These are phyloP conservation scores for Phytophthora vignae DNA, from an alignment of 352 stramenopile species.

Conservation along the genomic window DNA sequence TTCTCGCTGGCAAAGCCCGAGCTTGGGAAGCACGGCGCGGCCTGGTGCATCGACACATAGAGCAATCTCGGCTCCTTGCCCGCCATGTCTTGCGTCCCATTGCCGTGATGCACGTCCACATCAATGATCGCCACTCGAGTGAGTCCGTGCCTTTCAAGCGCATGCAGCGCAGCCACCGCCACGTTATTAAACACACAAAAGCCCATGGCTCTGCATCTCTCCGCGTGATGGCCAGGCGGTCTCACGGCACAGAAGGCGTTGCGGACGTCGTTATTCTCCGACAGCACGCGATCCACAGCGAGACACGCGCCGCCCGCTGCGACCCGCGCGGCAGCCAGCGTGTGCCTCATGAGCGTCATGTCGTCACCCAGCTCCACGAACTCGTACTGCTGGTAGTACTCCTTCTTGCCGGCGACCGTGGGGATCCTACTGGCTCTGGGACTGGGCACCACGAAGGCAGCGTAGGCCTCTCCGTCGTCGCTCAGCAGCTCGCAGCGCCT, in stretches of 20 bases:
- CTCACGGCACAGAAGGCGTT: conserved; percentile 92
- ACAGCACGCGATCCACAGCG: conserved; percentile 67
- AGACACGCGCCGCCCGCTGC: conserved; percentile 86
- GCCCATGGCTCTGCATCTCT: conserved; percentile 59
- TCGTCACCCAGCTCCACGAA: conserved; percentile 76
- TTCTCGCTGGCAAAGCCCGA: conserved; percentile 51
- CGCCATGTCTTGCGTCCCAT: conserved; percentile 74
- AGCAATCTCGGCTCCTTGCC: conserved; percentile 42
- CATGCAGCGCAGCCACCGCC: conserved; percentile 93
- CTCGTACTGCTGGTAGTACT: conserved; percentile 71
- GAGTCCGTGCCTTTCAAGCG: conserved; percentile 71
- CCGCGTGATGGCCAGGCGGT: conserved; percentile 69
- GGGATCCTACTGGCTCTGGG: conserved; percentile 23
- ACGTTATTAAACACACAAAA: conserved; percentile 99
- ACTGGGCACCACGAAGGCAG: conserved; percentile 15
- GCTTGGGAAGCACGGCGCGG: conserved; percentile 52
- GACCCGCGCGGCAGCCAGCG: conserved; percentile 61
- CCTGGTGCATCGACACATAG: conserved; percentile 68
- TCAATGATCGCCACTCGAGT: conserved; percentile 70
- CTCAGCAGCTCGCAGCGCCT: conserved; percentile 11
- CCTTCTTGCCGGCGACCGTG: conserved; percentile 42
- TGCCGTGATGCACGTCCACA: conserved; percentile 90
- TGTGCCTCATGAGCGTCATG: conserved; percentile 73
- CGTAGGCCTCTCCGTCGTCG: conserved; percentile 12
- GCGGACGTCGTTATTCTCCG: conserved; percentile 1